Percentiles rank a stretch among this genome's conserved stretches.
These are phyloP conservation scores for Malassezia vespertilionis DNA, from an alignment of 1,284 basidiomycete genomes.

Conservation along the genomic window DNA sequence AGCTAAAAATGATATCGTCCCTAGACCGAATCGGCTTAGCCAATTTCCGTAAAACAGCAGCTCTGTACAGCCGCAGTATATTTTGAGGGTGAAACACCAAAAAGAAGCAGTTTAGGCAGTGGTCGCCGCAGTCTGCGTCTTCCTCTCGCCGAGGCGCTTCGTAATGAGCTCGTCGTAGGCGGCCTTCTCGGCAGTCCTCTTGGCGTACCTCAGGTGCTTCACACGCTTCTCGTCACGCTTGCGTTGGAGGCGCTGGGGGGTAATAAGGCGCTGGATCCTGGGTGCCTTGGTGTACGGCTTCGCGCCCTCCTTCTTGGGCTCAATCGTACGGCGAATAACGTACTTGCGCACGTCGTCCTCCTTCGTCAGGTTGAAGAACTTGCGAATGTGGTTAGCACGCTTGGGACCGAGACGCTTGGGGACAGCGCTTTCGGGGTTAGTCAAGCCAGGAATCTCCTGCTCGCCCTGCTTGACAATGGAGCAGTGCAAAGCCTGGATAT, in stretches of 20 bases:
- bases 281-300: slow-evolving; percentile 98
- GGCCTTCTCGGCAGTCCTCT: slow-evolving; percentile 84
- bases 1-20: slow-evolving; percentile 13
- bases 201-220: slow-evolving; percentile 76
- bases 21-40: slow-evolving; percentile 10
- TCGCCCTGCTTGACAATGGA: slow-evolving; percentile 98
- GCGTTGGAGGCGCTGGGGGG: slow-evolving; percentile 86
- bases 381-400: slow-evolving; percentile 61
- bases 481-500: slow-evolving; percentile 87
- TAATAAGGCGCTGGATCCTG: slow-evolving; percentile 62
- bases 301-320: slow-evolving; percentile 79
- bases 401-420: slow-evolving; percentile 93
- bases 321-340: slow-evolving; percentile 70
- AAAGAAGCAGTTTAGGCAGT: background rate
- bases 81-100: slow-evolving; percentile 4
- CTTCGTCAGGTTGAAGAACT: slow-evolving; percentile 96
- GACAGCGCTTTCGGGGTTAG: slow-evolving; percentile 65
- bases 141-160: slow-evolving; percentile 87
- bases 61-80: slow-evolving; percentile 9
- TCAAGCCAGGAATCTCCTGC: slow-evolving; percentile 77
- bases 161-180: slow-evolving; percentile 67
- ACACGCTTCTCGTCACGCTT: slow-evolving; percentile 83
- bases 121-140: slow-evolving; percentile 48
- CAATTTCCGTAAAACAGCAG: slow-evolving; percentile 11
- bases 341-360: slow-evolving; percentile 97